phyloP scores from a whole-genome alignment of 164 flowering plant genomes.

The Santalum album region DNA sequence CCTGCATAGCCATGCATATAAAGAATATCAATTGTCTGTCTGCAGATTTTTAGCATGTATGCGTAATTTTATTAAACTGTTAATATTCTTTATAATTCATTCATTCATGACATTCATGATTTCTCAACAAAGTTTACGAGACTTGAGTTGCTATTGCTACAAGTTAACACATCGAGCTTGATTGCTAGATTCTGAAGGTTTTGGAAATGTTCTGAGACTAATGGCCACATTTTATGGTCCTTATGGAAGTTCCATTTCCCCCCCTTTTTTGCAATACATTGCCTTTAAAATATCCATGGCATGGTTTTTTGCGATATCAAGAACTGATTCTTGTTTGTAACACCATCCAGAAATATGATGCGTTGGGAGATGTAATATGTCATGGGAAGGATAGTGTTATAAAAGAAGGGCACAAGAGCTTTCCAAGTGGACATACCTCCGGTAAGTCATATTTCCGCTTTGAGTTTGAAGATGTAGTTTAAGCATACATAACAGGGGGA shows the following conservation, averaged over 20 bases:
- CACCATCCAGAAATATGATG: conserved; percentile 41
- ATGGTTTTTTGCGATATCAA: background rate
- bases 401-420: conserved; percentile 84
- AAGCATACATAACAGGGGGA: too few species aligned
- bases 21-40: too few species aligned
- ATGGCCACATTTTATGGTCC: background rate
- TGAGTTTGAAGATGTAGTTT: too few species aligned
- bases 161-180: too few species aligned
- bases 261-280: background rate
- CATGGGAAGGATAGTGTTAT: conserved; percentile 55
- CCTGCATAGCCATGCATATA: too few species aligned
- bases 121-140: too few species aligned
- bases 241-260: background rate
- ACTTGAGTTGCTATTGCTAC: too few species aligned
- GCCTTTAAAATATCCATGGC: background rate
- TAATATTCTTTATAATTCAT: too few species aligned
- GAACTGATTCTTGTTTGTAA: background rate
- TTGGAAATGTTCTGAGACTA: background rate
- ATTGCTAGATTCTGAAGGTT: background rate
- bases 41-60: too few species aligned
- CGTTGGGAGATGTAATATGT: conserved; percentile 52
- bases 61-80: too few species aligned
- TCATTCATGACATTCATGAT: too few species aligned
- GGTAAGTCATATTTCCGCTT: conserved; percentile 31
- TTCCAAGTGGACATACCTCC: conserved; percentile 84